These are phyloP conservation scores for Pelargonium cotyledonis DNA, from an alignment of 441 rosid genomes.

Conservation along the genomic window DNA sequence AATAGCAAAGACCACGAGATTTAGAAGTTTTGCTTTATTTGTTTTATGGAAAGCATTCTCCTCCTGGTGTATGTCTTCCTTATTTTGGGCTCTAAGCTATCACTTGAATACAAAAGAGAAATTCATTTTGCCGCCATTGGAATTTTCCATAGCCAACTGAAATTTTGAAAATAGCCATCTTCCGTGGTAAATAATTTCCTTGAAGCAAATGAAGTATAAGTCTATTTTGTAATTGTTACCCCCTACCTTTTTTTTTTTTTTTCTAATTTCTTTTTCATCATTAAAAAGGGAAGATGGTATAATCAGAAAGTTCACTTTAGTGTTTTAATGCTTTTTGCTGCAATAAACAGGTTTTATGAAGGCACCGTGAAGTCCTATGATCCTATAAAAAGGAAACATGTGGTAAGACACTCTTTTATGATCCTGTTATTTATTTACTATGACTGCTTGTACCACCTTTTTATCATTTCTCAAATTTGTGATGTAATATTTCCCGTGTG, in stretches of 20 bases:
- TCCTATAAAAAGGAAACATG: slow-evolving; percentile 79
- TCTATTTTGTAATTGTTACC: no score
- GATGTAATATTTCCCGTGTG: slow-evolving; percentile 12
- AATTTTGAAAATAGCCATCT: no score
- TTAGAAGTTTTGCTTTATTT: not conserved
- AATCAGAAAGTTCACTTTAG: not conserved
- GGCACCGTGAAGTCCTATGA: slow-evolving; percentile 95
- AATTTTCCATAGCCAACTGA: no score
- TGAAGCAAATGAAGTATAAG: no score
- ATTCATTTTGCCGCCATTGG: no score
- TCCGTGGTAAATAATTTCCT: no score
- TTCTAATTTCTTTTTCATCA: slow-evolving; percentile 1
- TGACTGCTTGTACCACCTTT: slow-evolving; percentile 7
- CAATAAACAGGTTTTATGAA: slow-evolving; percentile 74
- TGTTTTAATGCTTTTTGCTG: slow-evolving; percentile 21
- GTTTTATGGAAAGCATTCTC: not conserved
- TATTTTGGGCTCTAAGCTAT: not conserved
- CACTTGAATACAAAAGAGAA: not conserved
- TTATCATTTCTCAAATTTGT: slow-evolving; percentile 1
- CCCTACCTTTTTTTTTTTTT: not conserved
- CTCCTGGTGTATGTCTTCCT: not conserved
- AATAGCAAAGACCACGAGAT: not conserved
- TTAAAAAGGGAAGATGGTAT: not conserved
- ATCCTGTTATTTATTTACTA: slow-evolving; percentile 5
- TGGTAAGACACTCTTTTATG: slow-evolving; percentile 46